Base-by-base conservation (phyloP, 2,329 filamentous ascomycete species). In the Claviceps africana region DNA sequence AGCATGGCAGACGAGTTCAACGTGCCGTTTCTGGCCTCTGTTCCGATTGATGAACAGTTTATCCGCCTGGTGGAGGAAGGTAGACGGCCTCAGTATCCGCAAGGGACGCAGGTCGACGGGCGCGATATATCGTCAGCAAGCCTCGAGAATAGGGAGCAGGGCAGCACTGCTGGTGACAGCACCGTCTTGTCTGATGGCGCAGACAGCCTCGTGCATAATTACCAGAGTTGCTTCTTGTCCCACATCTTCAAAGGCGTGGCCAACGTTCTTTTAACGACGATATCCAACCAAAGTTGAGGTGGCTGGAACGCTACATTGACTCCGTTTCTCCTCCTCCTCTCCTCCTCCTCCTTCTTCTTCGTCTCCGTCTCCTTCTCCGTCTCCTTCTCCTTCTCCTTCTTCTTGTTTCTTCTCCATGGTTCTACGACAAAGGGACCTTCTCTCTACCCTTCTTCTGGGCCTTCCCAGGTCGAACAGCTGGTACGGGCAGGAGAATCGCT, bases 31-130 rank as follows among this genome's bases (percentile, higher is more conserved):
- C 68, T 97, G 51, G 93, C 90, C 2, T 82, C 81, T 30, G 82
- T 97, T 39, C 93, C 93, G 1, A 89, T 98, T 62, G 93, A 98
- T 70, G 87, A 89, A 21, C 87, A 90, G 61, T 96, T 97, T 65
- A 86, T 93, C 47, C 78, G 85, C 58, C 69, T 98, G 62, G 81
- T 98, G 43, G 91, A 97, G 67, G 88, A 87, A 54, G 78, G 75
- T 15, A 70, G 65, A 54, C 67, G 72, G 56, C 86, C 86, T 15
- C 71, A 72, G 17, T 89, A 90, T 64, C 85, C 85, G 0, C 71
- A 77, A 53, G 85, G 86, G 1, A 88, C 84, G 1, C 61, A 73
- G 31, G 69, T 86, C 30, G 72, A 78, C 54, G 82, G 82, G 1
- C 66, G 72, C 53, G 75, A 81, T 53, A 70, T 82, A 35, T 72